phyloP scores from a whole-genome alignment of 768 basidiomycete genomes.

The Lanmaoa rubissima region DNA sequence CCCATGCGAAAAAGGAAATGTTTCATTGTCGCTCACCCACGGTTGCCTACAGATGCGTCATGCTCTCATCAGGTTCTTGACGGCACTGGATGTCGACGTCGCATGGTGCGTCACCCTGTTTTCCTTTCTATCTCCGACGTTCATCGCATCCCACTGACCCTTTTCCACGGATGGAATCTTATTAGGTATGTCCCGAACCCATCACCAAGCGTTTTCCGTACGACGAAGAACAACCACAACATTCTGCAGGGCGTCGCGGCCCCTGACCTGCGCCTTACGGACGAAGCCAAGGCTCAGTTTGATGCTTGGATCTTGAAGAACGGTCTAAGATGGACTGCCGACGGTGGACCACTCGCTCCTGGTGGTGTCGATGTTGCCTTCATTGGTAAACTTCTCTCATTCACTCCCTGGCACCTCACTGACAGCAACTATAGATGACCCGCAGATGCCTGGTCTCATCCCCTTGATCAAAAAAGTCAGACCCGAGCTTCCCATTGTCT shows the following conservation, averaged over 20 bases:
- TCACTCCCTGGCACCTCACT: constrained; percentile 4
- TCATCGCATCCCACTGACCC: not conserved
- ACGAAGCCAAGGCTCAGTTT: constrained; percentile 75
- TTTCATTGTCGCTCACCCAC: constrained; percentile 11
- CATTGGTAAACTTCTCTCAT: constrained; percentile 54
- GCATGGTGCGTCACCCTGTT: constrained; percentile 58
- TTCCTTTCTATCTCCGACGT: constrained; percentile 4
- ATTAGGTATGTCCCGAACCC: constrained; percentile 85
- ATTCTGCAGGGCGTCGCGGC: constrained; percentile 90
- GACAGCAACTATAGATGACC: constrained; percentile 56
- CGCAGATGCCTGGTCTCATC: constrained; percentile 93
- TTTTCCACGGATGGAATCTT: constrained; percentile 21
- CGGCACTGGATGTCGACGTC: constrained; percentile 73
- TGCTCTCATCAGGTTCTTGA: constrained; percentile 84
- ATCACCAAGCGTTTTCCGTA: constrained; percentile 86
- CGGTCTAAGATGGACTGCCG: constrained; percentile 82
- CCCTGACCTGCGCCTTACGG: constrained; percentile 71
- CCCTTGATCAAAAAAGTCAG: constrained; percentile 85
- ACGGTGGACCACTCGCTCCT: constrained; percentile 78
- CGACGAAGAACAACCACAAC: constrained; percentile 95
- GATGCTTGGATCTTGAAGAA: constrained; percentile 91
- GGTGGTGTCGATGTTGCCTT: constrained; percentile 88
- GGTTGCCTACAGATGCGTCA: constrained; percentile 74
- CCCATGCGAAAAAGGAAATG: constrained; percentile 14
- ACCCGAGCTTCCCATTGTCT: constrained; percentile 85